A percentile compares a stretch with the other conserved stretches of the same genome.
These are phyloP conservation scores for Scedosporium aurantiacum DNA, from an alignment of 2,329 filamentous ascomycete genomes.

Conservation along the genomic window DNA sequence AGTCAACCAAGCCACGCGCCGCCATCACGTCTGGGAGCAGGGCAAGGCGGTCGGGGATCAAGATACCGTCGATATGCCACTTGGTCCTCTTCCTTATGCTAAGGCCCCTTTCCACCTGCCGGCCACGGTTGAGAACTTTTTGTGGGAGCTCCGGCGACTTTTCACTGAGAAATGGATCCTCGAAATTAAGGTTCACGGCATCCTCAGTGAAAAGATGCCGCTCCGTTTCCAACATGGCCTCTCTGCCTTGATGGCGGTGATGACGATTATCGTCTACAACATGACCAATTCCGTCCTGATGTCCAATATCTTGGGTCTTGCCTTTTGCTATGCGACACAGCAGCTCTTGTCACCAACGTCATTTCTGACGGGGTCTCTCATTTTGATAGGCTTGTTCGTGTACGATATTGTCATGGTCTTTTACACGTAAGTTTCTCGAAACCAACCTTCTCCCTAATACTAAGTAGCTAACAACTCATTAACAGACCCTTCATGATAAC, in stretches of 20 bases:
- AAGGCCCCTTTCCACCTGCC: background rate
- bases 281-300: slow-evolving; percentile 48
- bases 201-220: slow-evolving; percentile 30
- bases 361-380: slow-evolving; percentile 67
- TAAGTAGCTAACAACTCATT: slow-evolving; percentile 11
- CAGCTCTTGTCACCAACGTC: slow-evolving; percentile 82
- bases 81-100: slow-evolving; percentile 17
- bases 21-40: slow-evolving; percentile 10
- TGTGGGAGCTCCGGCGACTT: slow-evolving; percentile 42
- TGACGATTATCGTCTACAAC: slow-evolving; percentile 52
- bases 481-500: slow-evolving; percentile 68
- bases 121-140: slow-evolving; percentile 8
- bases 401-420: slow-evolving; percentile 95
- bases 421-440: slow-evolving; percentile 48
- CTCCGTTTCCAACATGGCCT: slow-evolving; percentile 47
- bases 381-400: slow-evolving; percentile 73
- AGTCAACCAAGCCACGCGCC: slow-evolving; percentile 21
- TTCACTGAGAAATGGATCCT: slow-evolving; percentile 41
- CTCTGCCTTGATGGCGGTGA: slow-evolving; percentile 42
- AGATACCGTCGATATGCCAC: background rate
- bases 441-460: too few species aligned
- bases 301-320: slow-evolving; percentile 78
- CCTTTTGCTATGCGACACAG: slow-evolving; percentile 73
- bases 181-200: slow-evolving; percentile 38
- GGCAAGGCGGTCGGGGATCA: background rate